A percentile compares a stretch with the other conserved stretches of the same genome.
Conservation (phyloP, 805 yeast genomes). For the Candida andamanensis region DNA sequence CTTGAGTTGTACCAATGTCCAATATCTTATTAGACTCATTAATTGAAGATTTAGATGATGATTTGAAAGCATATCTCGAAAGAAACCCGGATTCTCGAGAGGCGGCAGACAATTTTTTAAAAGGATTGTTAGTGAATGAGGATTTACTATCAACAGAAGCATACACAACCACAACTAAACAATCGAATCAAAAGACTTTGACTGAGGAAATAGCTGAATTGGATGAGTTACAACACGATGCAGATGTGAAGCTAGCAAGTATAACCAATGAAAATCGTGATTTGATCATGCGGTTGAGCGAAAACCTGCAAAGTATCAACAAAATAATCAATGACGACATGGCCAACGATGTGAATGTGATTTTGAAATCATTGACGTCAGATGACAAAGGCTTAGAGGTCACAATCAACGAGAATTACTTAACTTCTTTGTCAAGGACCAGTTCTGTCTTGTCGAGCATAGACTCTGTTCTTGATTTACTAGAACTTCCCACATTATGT, state of each 20-base stretch:
- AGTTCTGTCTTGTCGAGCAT: slow-evolving; percentile 51
- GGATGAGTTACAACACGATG: slow-evolving; percentile 47
- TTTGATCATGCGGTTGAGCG: slow-evolving; percentile 37
- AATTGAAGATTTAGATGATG: slow-evolving; percentile 21
- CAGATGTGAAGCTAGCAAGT: slow-evolving; percentile 43
- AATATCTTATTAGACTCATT: slow-evolving; percentile 30
- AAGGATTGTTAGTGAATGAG: slow-evolving; percentile 44
- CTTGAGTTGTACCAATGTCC: too few species aligned
- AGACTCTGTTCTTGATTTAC: slow-evolving; percentile 67
- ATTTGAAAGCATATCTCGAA: slow-evolving; percentile 15
- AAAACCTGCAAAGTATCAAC: slow-evolving; percentile 29
- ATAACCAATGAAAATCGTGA: slow-evolving; percentile 39
- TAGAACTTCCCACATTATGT: slow-evolving; percentile 80
- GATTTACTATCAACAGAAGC: slow-evolving; percentile 41
- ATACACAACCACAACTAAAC: slow-evolving; percentile 33
- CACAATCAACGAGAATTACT: slow-evolving; percentile 18
- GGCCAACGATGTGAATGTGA: slow-evolving; percentile 11
- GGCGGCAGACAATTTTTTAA: slow-evolving; percentile 27
- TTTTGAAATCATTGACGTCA: slow-evolving; percentile 9
- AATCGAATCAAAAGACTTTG: slow-evolving; percentile 27
- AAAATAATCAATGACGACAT: slow-evolving; percentile 17
- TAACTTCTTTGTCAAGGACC: slow-evolving; percentile 17
- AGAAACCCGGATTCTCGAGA: slow-evolving; percentile 12
- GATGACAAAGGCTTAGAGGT: slow-evolving; percentile 4
- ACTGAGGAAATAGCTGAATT: slow-evolving; percentile 73